Evolutionary conservation across 345 rosid species (phyloP).

Genomic region (Citrus hindsii): DNA sequence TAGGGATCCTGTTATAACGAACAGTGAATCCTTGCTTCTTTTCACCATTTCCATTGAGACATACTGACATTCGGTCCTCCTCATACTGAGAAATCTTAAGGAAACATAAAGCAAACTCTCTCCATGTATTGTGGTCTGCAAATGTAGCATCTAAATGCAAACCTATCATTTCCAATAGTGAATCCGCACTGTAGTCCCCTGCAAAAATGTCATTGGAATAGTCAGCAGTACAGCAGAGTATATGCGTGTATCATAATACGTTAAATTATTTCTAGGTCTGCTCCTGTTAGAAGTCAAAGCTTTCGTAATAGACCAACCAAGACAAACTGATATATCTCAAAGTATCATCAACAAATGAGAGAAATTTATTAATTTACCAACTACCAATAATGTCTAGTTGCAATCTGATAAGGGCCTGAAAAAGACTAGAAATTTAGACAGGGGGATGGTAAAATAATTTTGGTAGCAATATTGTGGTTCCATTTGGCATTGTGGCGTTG

Average conservation of each 20-base stretch:
- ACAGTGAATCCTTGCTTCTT: conserved; percentile 22
- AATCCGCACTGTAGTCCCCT: conserved; percentile 54
- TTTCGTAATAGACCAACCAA: neutral
- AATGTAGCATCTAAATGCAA: conserved; percentile 71
- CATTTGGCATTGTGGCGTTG: too few relatives aligned
- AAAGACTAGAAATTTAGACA: neutral
- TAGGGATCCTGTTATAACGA: conserved; percentile 37
- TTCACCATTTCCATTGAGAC: conserved; percentile 32
- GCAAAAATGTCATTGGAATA: conserved; percentile 18
- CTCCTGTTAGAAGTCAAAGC: neutral
- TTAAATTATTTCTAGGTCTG: neutral
- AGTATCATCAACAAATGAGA: neutral
- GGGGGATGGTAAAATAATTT: neutral
- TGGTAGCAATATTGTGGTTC: neutral
- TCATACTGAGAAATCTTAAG: conserved; percentile 37
- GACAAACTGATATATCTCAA: neutral
- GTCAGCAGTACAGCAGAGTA: neutral
- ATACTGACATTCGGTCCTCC: conserved; percentile 63
- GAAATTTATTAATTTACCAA: neutral
- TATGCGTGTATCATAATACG: neutral
- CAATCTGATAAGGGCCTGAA: neutral
- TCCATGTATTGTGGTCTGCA: conserved; percentile 49
- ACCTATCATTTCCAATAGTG: conserved; percentile 73
- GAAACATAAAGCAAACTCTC: conserved; percentile 73
- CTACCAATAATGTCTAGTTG: neutral